Evolutionary conservation across 2,329 filamentous ascomycete species (phyloP).

Genomic region (Knufia petricola): DNA sequence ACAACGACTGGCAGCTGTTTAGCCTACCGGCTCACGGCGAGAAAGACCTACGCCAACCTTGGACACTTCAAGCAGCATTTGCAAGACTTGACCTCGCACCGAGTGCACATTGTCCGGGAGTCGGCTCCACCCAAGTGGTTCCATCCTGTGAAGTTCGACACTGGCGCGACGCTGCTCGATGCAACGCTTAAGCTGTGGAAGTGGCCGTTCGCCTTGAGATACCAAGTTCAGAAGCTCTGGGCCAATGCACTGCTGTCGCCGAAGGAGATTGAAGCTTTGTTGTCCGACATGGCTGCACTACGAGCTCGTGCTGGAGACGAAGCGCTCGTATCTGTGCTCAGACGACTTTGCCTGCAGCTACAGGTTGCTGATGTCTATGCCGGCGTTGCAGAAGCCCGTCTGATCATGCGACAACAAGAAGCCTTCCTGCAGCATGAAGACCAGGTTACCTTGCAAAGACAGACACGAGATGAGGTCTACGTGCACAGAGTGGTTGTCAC

Average conservation of each 20-base stretch:
- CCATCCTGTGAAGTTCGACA: conserved; percentile 8
- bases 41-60: conserved; percentile 21
- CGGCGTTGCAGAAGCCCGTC: conserved; percentile 15
- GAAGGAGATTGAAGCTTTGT: conserved; percentile 35
- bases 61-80: conserved; percentile 17
- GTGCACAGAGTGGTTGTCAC: conserved; percentile 52
- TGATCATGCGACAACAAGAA: conserved; percentile 17
- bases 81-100: conserved; percentile 23
- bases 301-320: conserved; percentile 31
- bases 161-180: conserved; percentile 23
- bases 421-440: background rate
- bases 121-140: conserved; percentile 12
- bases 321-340: conserved; percentile 32
- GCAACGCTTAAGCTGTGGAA: conserved; percentile 26
- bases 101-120: conserved; percentile 24
- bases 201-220: conserved; percentile 47
- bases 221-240: conserved; percentile 45
- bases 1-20: conserved; percentile 39
- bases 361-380: conserved; percentile 23
- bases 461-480: conserved; percentile 33
- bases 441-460: conserved; percentile 17
- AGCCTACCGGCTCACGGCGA: conserved; percentile 39
- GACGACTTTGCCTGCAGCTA: conserved; percentile 33
- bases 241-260: conserved; percentile 4
- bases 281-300: conserved; percentile 41